Base-by-base conservation (phyloP, 2,329 filamentous ascomycete genomes). In the Drechslerella dactyloides region DNA sequence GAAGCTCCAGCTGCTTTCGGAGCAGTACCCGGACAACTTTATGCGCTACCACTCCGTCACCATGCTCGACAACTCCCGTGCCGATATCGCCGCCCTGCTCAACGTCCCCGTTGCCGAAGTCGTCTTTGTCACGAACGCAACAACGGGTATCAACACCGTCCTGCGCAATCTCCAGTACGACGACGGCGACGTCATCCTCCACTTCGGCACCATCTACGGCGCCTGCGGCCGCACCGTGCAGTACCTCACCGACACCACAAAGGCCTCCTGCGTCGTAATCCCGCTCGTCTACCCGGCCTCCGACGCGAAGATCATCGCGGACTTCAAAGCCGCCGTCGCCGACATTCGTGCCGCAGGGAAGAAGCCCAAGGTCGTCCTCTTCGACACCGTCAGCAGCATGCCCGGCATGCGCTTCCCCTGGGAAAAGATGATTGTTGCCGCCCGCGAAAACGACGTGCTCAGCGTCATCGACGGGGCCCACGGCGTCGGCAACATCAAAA, bases 391-490 rank as follows among this genome's bases (percentile, higher is more conserved):
- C 6, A 87, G 89, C 7, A 91, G 89, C 27, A 82, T 89, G 21
- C 93, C 93, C 0, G 93, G 91, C 0, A 84, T 96, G 0, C 81
- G 87, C 1, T 86, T 96, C 75, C 93, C 93, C 0, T 96, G 90
- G 80, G 87, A 93, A 78, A 80, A 79, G 0, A 80, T 96, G 64
- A 83, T 85, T 0, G 78, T 79, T 6, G 83, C 85, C 0, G 96
- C 92, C 78, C 84, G 83, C 50, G 84, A 88, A 64, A 81, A 88
- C 23, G 86, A 85, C 0, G 81, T 97, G 1, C 78, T 93, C 60
- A 92, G 89, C 75, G 81, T 91, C 19, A 82, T 97, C 40, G 93
- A 97, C 78, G 93, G 86, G 15, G 93, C 93, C 0, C 93, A 97
- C 79, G 89, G 89, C 0, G 81, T 96, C 23, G 93, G 93, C 1